A percentile compares a stretch with the other conserved stretches of the same genome.
These are phyloP conservation scores for Patellifolia procumbens DNA, from an alignment of 179 eudicot species.

Conservation along the genomic window DNA sequence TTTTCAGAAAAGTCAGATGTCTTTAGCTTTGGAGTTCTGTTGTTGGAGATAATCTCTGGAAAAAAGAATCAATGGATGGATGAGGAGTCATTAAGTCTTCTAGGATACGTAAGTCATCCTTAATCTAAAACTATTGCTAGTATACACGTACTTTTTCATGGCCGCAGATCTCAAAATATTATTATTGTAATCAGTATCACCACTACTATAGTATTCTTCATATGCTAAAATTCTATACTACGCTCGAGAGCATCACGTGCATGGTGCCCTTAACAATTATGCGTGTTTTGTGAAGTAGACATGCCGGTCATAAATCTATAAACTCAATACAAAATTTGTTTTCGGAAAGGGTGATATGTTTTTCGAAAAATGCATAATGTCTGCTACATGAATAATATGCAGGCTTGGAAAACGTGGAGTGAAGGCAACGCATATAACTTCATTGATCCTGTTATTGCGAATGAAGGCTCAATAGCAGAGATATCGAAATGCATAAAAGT, in stretches of 20 bases:
- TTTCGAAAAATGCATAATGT: too few species aligned
- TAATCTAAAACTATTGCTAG: neutral
- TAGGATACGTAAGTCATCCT: constrained; percentile 20
- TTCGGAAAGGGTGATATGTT: too few species aligned
- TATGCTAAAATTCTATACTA: too few species aligned
- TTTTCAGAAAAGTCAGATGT: constrained; percentile 72
- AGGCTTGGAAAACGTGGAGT: neutral
- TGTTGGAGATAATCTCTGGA: constrained; percentile 61
- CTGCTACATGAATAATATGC: neutral
- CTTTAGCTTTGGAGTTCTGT: constrained; percentile 62
- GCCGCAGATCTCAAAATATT: too few species aligned
- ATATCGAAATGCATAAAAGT: neutral
- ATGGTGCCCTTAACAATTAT: too few species aligned
- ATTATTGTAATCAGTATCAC: too few species aligned
- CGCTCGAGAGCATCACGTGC: too few species aligned
- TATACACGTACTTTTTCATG: too few species aligned
- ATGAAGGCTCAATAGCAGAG: neutral
- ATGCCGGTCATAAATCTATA: too few species aligned
- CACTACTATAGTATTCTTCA: too few species aligned
- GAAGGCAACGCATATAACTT: neutral
- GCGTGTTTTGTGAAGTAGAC: too few species aligned
- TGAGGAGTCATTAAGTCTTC: constrained; percentile 27
- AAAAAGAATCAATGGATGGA: constrained; percentile 39
- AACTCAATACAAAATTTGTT: too few species aligned
- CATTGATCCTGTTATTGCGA: neutral